A percentile compares a stretch with the other conserved stretches of the same genome.
These are phyloP conservation scores for Candida insectorum DNA, from an alignment of 805 yeast genomes.

Conservation along the genomic window DNA sequence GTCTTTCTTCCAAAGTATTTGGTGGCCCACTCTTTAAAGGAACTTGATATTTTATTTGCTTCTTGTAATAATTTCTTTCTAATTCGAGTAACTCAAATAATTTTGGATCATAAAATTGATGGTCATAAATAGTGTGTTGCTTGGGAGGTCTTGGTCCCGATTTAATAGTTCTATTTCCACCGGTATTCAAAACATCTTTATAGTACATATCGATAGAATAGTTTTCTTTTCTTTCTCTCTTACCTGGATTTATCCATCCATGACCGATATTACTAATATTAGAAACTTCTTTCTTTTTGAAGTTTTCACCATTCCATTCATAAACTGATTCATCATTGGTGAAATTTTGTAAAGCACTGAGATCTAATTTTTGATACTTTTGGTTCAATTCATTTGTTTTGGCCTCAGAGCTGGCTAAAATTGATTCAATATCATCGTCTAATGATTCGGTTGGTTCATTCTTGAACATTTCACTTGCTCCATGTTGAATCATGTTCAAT, in stretches of 20 bases:
- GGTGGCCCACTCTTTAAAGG: slow-evolving; percentile 58
- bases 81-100: slow-evolving; percentile 72
- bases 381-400: slow-evolving; percentile 61
- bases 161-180: slow-evolving; percentile 44
- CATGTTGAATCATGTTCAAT: slow-evolving; percentile 78
- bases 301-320: slow-evolving; percentile 86
- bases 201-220: slow-evolving; percentile 86
- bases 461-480: slow-evolving; percentile 64
- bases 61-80: slow-evolving; percentile 75
- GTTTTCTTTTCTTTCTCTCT: slow-evolving; percentile 79
- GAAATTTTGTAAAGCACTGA: slow-evolving; percentile 76
- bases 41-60: slow-evolving; percentile 60
- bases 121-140: slow-evolving; percentile 78
- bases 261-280: slow-evolving; percentile 49
- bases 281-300: slow-evolving; percentile 56
- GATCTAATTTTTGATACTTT: slow-evolving; percentile 63
- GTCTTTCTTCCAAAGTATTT: slow-evolving; percentile 26
- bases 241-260: slow-evolving; percentile 81
- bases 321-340: slow-evolving; percentile 66
- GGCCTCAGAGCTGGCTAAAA: slow-evolving; percentile 57
- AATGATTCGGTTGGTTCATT: slow-evolving; percentile 37
- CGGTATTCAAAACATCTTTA: slow-evolving; percentile 73
- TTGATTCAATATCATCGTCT: slow-evolving; percentile 59
- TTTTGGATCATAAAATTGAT: slow-evolving; percentile 84
- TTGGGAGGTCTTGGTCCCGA: slow-evolving; percentile 81